Base-by-base conservation (phyloP, 257 asterid genomes). In the Datura wrightii region DNA sequence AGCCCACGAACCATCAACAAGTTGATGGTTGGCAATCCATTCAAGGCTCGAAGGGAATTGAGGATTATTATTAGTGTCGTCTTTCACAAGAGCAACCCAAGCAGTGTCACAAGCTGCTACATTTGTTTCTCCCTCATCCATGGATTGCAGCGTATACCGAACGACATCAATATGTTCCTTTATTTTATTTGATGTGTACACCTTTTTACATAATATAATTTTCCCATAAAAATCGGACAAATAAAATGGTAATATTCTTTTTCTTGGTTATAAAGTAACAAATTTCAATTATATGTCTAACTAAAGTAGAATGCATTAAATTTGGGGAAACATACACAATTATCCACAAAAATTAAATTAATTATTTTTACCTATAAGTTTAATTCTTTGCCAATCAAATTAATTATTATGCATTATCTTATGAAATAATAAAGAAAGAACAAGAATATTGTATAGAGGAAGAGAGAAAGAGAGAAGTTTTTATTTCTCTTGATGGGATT, bases 81-180 rank as follows among this genome's bases (percentile, higher is more conserved):
- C 94, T 55, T 89, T 92, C 83, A 96, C 96, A 15, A 96, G 87
- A 37, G 98, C 98, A 85, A 92, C 97, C 98, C 98, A 96, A 3
- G 99, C 98, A 5, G 98, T 92, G 90, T 96, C 99, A 86, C 93
- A 96, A 0, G 98, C 94, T 2, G 99, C 94, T 37, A 90, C 41
- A 42, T 83, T 92, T 82, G 92, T 96, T 79, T 91, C 92, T 2
- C 99, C 99, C 58, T 96, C 98, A 19, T 90, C 95, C 97, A 96
- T 94, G 0, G 93, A 90, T 1, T 53, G 52, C 13, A 96, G 71
- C 89, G 90, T 91, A 24, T 89, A 54, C n/a, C 90, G 84, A 11
- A 91, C 46, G 42, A 79, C 8, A 16, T 83, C 88, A 8, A 90
- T 85, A 1, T 89, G 79, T 41, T 84, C 89, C 80, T 86, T 67